Base-by-base conservation (phyloP, 1,284 basidiomycete species). In the Ganoderma boninense region DNA sequence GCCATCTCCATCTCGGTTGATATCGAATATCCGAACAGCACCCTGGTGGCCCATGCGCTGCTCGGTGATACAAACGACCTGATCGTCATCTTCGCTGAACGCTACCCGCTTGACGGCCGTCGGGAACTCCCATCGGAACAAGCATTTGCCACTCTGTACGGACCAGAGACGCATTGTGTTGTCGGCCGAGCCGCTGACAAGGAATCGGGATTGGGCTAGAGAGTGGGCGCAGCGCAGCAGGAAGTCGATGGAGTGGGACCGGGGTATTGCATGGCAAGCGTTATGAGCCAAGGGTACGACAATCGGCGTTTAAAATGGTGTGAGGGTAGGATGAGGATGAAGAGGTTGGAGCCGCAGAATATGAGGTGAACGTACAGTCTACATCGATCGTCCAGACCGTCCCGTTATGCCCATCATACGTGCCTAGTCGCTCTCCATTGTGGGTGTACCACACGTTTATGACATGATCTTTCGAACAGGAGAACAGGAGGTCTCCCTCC, bases 391-490 rank as follows among this genome's bases (percentile, higher is more conserved):
- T 97, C 97, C 98, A 99, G 44, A 99, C 95, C 2, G 95, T 90
- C 75, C 97, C 97, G 80, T 99, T 99, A 84, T 99, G 93, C 59
- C 97, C 98, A 68, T 96, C 92, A 81, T 98, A 99, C 68, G 98
- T 99, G 62, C 97, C 98, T 77, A 99, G 84, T 71, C 98, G 88
- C 86, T 99, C 97, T 74, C 98, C 98, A 79, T 99, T 99, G 79
- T 98, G 96, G n/a, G 97, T 94, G 84, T 92, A 99, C 97, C 97
- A 98, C 64, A 95, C 96, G 80, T 98, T 99, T 82, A 99, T 95
- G 77, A 95, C 82, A 78, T 94, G 90, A 82, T 99, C 97, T 88
- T 99, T 99, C 78, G 96, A 97, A 79, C 93, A 95, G 38, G 97
- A 94, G 84, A 99, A 99, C 68, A 99, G 88, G 16, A 99, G 87